These are phyloP conservation scores for Pseudogymnoascus verrucosus DNA, from an alignment of 2,329 filamentous ascomycete species.

Conservation along the genomic window DNA sequence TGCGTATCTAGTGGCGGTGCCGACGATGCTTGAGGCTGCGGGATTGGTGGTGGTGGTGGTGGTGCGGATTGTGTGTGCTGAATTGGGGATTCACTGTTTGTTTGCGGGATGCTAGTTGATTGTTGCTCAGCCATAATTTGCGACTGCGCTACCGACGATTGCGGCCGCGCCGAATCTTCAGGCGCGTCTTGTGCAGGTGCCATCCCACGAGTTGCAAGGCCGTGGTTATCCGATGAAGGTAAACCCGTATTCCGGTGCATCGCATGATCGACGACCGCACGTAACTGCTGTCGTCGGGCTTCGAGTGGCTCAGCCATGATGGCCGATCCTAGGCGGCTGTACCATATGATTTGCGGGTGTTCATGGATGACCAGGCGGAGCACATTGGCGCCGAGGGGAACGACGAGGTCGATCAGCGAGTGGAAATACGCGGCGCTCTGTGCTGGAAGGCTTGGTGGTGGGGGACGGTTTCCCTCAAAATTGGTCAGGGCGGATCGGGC, in stretches of 20 bases:
- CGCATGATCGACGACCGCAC: conserved; percentile 13
- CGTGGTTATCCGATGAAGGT: background rate
- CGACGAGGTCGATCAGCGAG: conserved; percentile 44
- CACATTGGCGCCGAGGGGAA: conserved; percentile 42
- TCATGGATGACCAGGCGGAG: conserved; percentile 25
- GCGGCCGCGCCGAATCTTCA: background rate
- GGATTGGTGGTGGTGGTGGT: background rate
- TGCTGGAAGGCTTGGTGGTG: conserved; percentile 25
- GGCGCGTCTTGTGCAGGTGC: background rate
- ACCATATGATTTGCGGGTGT: conserved; percentile 24
- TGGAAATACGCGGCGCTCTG: conserved; percentile 34
- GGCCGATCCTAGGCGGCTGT: conserved; percentile 40
- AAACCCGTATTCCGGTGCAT: background rate
- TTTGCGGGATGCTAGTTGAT: background rate
- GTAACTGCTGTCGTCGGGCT: conserved; percentile 37
- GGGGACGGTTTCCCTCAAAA: conserved; percentile 11
- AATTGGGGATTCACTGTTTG: background rate
- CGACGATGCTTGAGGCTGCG: background rate
- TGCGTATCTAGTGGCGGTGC: background rate
- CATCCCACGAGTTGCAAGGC: background rate
- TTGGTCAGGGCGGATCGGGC: conserved; percentile 38
- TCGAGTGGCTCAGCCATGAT: conserved; percentile 41
- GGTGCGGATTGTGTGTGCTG: background rate
- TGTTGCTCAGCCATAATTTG: background rate
- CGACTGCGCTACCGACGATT: background rate